Conservation (phyloP, 371 early-diverging fungal genomes). For the Syncephalastrum sp. region DNA sequence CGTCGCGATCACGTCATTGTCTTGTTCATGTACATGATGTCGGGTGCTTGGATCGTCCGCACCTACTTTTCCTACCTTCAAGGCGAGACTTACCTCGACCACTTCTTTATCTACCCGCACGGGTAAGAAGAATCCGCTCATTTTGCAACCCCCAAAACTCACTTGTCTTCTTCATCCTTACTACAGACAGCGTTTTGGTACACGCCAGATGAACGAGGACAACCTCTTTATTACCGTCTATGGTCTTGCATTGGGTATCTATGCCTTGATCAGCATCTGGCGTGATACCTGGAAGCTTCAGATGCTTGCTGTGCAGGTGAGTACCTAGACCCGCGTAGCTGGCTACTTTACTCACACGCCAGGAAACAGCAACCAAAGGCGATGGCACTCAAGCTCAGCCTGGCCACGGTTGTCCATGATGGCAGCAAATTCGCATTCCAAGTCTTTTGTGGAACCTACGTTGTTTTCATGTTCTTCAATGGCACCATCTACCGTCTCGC, state of each 20-base stretch:
- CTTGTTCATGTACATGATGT: slow-evolving; percentile 1
- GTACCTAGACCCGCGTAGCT: not conserved
- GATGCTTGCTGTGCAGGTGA: slow-evolving; percentile 45
- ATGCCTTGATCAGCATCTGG: slow-evolving; percentile 28
- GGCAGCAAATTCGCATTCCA: slow-evolving; percentile 16
- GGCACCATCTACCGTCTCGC: slow-evolving; percentile 27
- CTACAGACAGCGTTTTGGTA: slow-evolving; percentile 8
- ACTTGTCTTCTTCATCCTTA: not conserved
- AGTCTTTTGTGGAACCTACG: slow-evolving; percentile 22
- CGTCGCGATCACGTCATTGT: slow-evolving; percentile 3
- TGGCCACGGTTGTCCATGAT: slow-evolving; percentile 18
- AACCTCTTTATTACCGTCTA: slow-evolving; percentile 40
- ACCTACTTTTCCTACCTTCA: slow-evolving; percentile 5
- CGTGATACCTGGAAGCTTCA: slow-evolving; percentile 27
- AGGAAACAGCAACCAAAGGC: slow-evolving; percentile 24
- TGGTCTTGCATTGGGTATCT: slow-evolving; percentile 32
- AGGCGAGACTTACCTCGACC: slow-evolving; percentile 8
- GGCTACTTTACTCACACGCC: not conserved
- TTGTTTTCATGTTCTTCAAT: slow-evolving; percentile 25
- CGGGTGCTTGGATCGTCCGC: slow-evolving; percentile 7
- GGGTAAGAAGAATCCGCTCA: slow-evolving; percentile 8
- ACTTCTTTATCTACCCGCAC: slow-evolving; percentile 11
- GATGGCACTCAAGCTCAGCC: slow-evolving; percentile 27
- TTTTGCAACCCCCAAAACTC: not conserved
- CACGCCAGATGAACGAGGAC: slow-evolving; percentile 39